phyloP scores from a whole-genome alignment of 2,329 filamentous ascomycete species.

The Cladosporium oxysporum region DNA sequence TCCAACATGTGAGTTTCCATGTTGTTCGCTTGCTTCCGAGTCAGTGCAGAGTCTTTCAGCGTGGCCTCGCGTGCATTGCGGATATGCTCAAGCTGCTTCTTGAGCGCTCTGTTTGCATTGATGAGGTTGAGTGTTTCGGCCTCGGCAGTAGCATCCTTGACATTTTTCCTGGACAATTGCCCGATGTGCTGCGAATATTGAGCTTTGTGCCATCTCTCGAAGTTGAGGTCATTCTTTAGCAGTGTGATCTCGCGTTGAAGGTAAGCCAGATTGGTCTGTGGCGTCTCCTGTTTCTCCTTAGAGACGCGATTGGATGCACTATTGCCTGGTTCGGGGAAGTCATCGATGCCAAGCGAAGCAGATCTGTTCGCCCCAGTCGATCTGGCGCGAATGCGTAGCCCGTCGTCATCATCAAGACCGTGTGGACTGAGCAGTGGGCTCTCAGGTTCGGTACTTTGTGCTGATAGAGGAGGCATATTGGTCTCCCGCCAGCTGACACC shows the following conservation, averaged over 20 bases:
- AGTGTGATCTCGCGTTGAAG: slow-evolving; percentile 74
- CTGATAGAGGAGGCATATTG: slow-evolving; percentile 54
- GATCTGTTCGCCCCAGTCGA: slow-evolving; percentile 12
- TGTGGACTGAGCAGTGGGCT: slow-evolving; percentile 64
- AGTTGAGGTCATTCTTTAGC: slow-evolving; percentile 77
- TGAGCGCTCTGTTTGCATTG: slow-evolving; percentile 72
- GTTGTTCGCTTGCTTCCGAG: slow-evolving; percentile 70
- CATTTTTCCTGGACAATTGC: slow-evolving; percentile 71
- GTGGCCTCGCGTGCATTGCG: slow-evolving; percentile 36
- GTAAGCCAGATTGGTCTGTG: slow-evolving; percentile 49
- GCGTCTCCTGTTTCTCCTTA: slow-evolving; percentile 25
- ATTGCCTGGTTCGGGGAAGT: slow-evolving; percentile 29
- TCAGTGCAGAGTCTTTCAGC: slow-evolving; percentile 36
- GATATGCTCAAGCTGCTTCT: slow-evolving; percentile 61
- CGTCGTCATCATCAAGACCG: slow-evolving; percentile 21
- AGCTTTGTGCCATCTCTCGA: slow-evolving; percentile 80
- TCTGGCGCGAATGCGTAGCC: slow-evolving; percentile 27
- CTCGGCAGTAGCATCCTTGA: slow-evolving; percentile 75
- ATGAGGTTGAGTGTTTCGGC: slow-evolving; percentile 81
- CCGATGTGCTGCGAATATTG: slow-evolving; percentile 82
- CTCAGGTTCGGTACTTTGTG: slow-evolving; percentile 43
- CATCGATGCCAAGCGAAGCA: slow-evolving; percentile 29
- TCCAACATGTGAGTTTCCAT: slow-evolving; percentile 58
- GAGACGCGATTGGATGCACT: slow-evolving; percentile 1
- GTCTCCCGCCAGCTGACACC: slow-evolving; percentile 56